These are phyloP conservation scores for Solidago caesia DNA, from an alignment of 129 eudicot genomes.

Conservation along the genomic window DNA sequence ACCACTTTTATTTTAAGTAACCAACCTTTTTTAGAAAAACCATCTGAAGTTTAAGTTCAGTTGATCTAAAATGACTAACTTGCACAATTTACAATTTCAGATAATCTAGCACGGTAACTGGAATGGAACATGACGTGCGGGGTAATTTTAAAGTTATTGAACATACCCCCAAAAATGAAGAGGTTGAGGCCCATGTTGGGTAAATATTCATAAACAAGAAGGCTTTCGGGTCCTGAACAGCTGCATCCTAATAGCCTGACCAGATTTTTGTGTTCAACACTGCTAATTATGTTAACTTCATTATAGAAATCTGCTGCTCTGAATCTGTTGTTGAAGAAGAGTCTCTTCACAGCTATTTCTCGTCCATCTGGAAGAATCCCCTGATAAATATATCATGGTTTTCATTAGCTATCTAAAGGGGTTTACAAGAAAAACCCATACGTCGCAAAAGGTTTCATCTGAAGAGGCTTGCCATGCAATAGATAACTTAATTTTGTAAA, in stretches of 20 bases:
- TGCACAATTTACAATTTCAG: too few relatives aligned
- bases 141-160: too few relatives aligned
- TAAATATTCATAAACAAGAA: constrained; percentile 74
- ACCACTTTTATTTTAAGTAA: too few relatives aligned
- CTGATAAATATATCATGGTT: constrained; percentile 28
- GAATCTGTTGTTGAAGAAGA: constrained; percentile 73
- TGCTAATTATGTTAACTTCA: constrained; percentile 74
- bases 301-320: constrained; percentile 89
- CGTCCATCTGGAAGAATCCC: constrained; percentile 84
- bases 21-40: too few relatives aligned
- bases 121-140: too few relatives aligned
- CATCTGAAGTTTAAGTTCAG: too few relatives aligned
- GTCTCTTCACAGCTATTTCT: constrained; percentile 93
- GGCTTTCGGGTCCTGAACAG: constrained; percentile 78
- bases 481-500: too few relatives aligned
- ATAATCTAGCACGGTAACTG: too few relatives aligned
- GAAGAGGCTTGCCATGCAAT: not conserved
- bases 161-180: constrained; percentile 48
- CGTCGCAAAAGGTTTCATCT: too few relatives aligned
- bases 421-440: too few relatives aligned
- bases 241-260: constrained; percentile 86
- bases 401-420: constrained; percentile 4
- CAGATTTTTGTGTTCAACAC: constrained; percentile 74
- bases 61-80: too few relatives aligned
- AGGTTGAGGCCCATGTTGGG: constrained; percentile 74